Base-by-base conservation (phyloP, 2,329 filamentous ascomycete genomes). In the Exophiala spinifera region DNA sequence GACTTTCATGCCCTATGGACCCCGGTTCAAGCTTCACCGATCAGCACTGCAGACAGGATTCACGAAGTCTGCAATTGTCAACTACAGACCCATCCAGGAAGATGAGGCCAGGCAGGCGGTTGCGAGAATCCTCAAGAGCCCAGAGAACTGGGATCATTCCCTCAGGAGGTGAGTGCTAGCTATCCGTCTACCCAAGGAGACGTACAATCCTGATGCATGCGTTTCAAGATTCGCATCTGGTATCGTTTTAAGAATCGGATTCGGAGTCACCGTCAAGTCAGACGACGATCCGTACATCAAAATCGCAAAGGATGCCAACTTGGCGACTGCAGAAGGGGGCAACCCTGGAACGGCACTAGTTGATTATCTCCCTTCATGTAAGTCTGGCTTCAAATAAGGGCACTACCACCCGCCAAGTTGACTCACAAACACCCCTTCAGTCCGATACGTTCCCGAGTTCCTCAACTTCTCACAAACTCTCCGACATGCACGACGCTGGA, bases 41-140 rank as follows among this genome's bases (percentile, higher is more conserved):
- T 72, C 69, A 40, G 59, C 76, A 10, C 61, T 74, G 14, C 70
- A 72, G 49, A 70, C 74, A 25, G 72, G 76, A 7, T 66, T 80
- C 19, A 76, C 70, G 7, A 71, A 73, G 3, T 70, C 69, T 43
- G 71, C 72, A 1, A 57, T 76, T 36, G 61, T 69, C n/a, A 62
- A 73, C 8, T 79, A 79, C 62, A 74, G 73, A 57, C 68, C 71
- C 1, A 69, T 76, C 1, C 78, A 80, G 62, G 73, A 76, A 31
- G 72, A 77, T 7, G 76, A 80, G 56, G 74, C 75, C 8, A 31
- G 28, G 11, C 28, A 31, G 7, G 28, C 28, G 11, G 28, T 31
- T 3, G 28, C n/a, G 69, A 67, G 6, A 67, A 75, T 79, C 4
- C 63, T 79, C 13, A 66, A 65, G 4, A 23, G 44, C 17, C 46